Base-by-base conservation (phyloP, 2,329 filamentous ascomycete genomes). In the Claviceps sp. region DNA sequence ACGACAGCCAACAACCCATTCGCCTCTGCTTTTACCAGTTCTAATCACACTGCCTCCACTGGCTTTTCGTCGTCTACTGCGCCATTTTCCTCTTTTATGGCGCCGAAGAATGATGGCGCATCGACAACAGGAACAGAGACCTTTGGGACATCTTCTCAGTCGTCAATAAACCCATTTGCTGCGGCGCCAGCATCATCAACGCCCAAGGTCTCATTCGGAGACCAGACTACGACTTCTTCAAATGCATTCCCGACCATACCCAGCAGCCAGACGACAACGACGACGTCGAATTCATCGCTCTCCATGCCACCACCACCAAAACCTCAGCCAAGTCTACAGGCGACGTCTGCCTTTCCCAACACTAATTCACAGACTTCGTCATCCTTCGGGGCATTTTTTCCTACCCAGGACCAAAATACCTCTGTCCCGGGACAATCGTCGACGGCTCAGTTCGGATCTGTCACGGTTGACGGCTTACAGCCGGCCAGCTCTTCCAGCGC, bases 141-240 rank as follows among this genome's bases (percentile, higher is more conserved):
- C 10, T 26, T 42, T 48, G 47, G 39, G 26, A 38, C 30, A 22
- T 41, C 4, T 16, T n/a, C 40, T 6, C 46, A 26, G 39, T 19
- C 39, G 3, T 8, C 40, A 30, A 7, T 55, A 43, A 62, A 55
- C 40, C 56, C 61, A 13, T 64, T 66, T 17, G 45, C 59, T n/a
- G 47, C 56, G 30, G 43, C 40, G 1, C 41, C 55, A 17, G 41
- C 54, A 14, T 49, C 57, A 26, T 50, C 52, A 39, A 22, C 40
- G 51, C 61, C 58, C 14, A 60, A 57, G 42, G 51, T 45, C 22
- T 17, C 47, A 22, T 41, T 59, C 51, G 34, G 48, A 43, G 47
- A 52, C 34, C 41, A 43, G 43, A 50, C 53, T 17, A 19, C 54
- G 19, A 39, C 51, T 22, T 42, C 40, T 5, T 13, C 48, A 17